These are phyloP conservation scores for Sclerotinia subarctica DNA, from an alignment of 2,329 filamentous ascomycete species.

Conservation along the genomic window DNA sequence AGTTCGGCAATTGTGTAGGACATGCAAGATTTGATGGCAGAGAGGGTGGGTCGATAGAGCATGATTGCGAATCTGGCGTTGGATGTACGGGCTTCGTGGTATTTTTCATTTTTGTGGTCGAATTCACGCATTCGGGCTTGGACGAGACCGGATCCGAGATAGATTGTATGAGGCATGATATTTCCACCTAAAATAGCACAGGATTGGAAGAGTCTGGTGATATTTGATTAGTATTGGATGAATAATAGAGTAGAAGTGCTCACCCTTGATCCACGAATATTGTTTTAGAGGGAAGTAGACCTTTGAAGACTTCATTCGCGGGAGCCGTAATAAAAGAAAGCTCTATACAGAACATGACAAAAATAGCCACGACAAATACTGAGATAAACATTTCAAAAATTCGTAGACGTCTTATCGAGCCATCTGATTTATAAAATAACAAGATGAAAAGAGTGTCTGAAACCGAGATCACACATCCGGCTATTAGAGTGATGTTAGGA, in stretches of 20 bases:
- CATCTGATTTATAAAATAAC: conserved; percentile 59
- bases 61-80: conserved; percentile 41
- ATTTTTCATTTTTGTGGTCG: conserved; percentile 55
- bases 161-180: conserved; percentile 66
- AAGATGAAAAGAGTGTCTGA: conserved; percentile 64
- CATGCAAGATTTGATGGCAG: conserved; percentile 67
- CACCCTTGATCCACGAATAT: conserved; percentile 54
- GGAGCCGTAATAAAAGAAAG: conserved; percentile 57
- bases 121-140: conserved; percentile 63
- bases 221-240: neutral
- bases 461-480: conserved; percentile 64
- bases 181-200: conserved; percentile 75
- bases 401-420: conserved; percentile 54
- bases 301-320: conserved; percentile 56
- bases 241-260: conserved; percentile 24
- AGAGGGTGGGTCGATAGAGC: conserved; percentile 66
- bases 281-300: conserved; percentile 58
- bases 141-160: conserved; percentile 66
- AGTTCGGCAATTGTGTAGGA: conserved; percentile 70
- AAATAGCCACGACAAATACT: conserved; percentile 60
- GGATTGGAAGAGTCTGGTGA: conserved; percentile 55
- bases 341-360: conserved; percentile 66
- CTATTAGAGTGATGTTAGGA: conserved; percentile 59
- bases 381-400: conserved; percentile 61
- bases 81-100: conserved; percentile 30